Evolutionary conservation across 1,284 basidiomycete genomes (phyloP), one percentile per base, ranked within the genome.

Genomic region (Phenoliferia sp.): DNA sequence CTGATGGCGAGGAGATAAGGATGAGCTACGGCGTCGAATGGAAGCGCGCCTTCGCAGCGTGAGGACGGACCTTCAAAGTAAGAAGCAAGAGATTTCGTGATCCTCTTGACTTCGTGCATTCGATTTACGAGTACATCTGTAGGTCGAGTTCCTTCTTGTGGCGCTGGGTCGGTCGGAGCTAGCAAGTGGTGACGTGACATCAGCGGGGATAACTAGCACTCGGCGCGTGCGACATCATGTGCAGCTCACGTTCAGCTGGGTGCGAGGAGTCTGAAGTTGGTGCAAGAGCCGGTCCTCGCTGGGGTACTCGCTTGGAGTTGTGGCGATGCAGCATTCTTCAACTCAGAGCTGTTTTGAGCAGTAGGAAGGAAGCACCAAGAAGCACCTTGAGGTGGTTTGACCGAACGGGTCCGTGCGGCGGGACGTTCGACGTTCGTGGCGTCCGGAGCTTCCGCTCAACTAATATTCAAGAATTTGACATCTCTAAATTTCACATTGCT

Each of bases 61-160:
- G 55, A 32, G 28, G 7, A 19, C 63, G 9, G 4, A 66, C 67
- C 63, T 33, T 66, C 59, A 33, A 70, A 70, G 48, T 59, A 73
- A 32, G 52, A 36, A n/a, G 61, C 39, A 28, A 69, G 61, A 19
- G 28, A 35, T 56, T 70, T 70, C 19, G 64, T 63, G 54, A 70
- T 65, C 6, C 71, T 59, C 28, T 70, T 70, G 48, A 73, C 28
- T 35, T 73, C 63, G 59, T 73, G 69, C 0, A 26, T 3, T 0
- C 71, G 33, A 55, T 70, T 67, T 29, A 65, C 29, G 31, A 73
- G 61, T 32, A 70, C 29, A 39, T 69, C 65, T 3, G 62, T 62
- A 4, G 70, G 67, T 28, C 59, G 35, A 4, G 59, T 28, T 3
- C 35, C 36, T 29, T 44, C 36, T 15, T 28, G 26, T 9, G 59